phyloP scores from a whole-genome alignment of 2,329 filamentous ascomycete species.

The Xylariaceae sp. region DNA sequence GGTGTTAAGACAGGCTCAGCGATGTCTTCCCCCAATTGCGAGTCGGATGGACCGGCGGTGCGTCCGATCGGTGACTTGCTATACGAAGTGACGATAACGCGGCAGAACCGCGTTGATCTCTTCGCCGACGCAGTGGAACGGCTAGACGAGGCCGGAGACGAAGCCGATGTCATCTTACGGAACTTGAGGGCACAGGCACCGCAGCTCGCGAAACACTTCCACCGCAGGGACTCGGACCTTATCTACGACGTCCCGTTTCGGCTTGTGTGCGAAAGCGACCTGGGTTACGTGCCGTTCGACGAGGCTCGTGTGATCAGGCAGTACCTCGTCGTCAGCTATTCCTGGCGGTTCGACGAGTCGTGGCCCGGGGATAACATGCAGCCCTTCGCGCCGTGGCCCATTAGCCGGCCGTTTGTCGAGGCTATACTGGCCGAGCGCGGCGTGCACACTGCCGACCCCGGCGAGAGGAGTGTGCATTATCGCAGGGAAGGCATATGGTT shows the following conservation, averaged over 20 bases:
- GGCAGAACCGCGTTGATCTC: slow-evolving; percentile 1
- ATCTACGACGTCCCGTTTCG: slow-evolving; percentile 5
- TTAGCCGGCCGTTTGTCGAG: slow-evolving; percentile 8
- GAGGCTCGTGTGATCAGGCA: slow-evolving; percentile 6
- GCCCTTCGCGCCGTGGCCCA: slow-evolving; percentile 2
- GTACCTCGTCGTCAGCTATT: slow-evolving; percentile 11
- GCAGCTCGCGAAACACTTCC: slow-evolving; percentile 1
- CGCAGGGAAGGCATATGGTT: slow-evolving; percentile 11
- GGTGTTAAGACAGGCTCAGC: not conserved
- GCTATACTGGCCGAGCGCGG: slow-evolving; percentile 9
- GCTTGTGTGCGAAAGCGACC: slow-evolving; percentile 6
- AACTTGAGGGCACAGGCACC: slow-evolving; percentile 5
- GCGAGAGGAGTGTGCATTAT: not conserved
- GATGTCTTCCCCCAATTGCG: not conserved
- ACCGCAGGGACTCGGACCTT: slow-evolving; percentile 1
- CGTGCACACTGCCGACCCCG: not conserved
- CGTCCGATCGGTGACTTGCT: not conserved
- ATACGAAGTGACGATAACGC: slow-evolving; percentile 4
- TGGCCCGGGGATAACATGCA: not conserved
- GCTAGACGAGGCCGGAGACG: not conserved
- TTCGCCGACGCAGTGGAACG: slow-evolving; percentile 1
- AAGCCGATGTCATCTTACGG: slow-evolving; percentile 6
- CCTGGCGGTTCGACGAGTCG: slow-evolving; percentile 5
- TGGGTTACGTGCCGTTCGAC: slow-evolving; percentile 7
- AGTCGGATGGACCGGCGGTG: not conserved